phyloP scores from a whole-genome alignment of 2,329 filamentous ascomycete genomes.

The Colletotrichum sublineola region DNA sequence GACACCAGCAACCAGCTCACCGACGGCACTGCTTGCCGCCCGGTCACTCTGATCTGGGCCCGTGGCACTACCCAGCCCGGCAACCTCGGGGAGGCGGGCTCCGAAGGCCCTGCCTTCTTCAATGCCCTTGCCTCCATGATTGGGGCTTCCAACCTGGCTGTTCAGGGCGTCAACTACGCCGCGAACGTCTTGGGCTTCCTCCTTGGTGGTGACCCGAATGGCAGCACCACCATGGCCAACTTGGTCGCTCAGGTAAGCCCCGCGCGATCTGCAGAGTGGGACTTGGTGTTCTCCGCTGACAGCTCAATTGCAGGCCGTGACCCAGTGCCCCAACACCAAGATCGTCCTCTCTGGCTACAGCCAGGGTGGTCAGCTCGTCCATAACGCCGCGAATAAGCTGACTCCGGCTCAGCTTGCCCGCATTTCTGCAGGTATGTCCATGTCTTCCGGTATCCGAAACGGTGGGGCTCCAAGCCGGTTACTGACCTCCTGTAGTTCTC shows the following conservation, averaged over 20 bases:
- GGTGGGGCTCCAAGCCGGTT: neutral
- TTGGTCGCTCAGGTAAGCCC: slow-evolving; percentile 16
- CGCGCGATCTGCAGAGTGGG: neutral
- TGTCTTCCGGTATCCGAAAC: too few species aligned
- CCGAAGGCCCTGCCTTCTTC: slow-evolving; percentile 63
- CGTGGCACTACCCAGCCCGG: slow-evolving; percentile 66
- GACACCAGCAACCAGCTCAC: slow-evolving; percentile 43
- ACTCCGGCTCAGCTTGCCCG: slow-evolving; percentile 51
- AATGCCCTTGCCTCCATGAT: slow-evolving; percentile 57
- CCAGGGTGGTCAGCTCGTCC: slow-evolving; percentile 56
- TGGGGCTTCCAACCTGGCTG: slow-evolving; percentile 58
- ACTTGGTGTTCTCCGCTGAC: neutral
- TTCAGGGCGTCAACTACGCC: slow-evolving; percentile 68
- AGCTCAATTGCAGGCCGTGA: slow-evolving; percentile 49
- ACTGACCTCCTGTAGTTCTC: slow-evolving; percentile 29
- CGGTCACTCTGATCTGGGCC: slow-evolving; percentile 67
- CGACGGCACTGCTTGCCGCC: slow-evolving; percentile 52
- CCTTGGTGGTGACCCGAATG: slow-evolving; percentile 58
- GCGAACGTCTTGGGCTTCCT: slow-evolving; percentile 61
- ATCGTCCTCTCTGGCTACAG: slow-evolving; percentile 64
- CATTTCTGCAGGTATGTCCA: slow-evolving; percentile 46
- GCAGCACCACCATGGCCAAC: slow-evolving; percentile 57
- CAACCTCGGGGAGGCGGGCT: slow-evolving; percentile 62
- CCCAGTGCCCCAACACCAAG: slow-evolving; percentile 60
- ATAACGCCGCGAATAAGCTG: slow-evolving; percentile 57